Evolutionary conservation across 78 protist species (phyloP).

Genomic region (Isochrysis galbana): DNA sequence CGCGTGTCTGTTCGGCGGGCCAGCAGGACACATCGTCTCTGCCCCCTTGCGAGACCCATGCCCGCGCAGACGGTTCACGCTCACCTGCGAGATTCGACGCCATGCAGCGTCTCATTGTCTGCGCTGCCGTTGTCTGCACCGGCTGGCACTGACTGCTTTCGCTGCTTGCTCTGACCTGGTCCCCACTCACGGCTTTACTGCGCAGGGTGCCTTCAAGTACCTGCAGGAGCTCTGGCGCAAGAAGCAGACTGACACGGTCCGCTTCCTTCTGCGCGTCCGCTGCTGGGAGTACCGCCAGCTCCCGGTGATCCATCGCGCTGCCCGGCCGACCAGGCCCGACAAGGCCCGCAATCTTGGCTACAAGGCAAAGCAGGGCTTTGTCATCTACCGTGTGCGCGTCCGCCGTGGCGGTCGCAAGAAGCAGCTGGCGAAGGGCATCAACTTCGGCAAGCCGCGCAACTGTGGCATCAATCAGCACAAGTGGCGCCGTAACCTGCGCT

Average conservation of each 20-base stretch:
- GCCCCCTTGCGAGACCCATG: too few relatives aligned
- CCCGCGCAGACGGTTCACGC: too few relatives aligned
- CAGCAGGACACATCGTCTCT: too few relatives aligned
- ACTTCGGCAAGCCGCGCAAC: conserved; percentile 95
- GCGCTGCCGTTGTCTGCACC: too few relatives aligned
- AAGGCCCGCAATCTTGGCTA: conserved; percentile 99
- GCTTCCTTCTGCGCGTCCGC: conserved; percentile 97
- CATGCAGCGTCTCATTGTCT: too few relatives aligned
- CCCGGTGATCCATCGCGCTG: conserved; percentile 88
- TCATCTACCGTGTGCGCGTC: conserved; percentile 90
- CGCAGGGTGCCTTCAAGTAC: conserved; percentile 96
- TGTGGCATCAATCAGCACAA: conserved; percentile 93
- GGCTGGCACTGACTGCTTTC: too few relatives aligned
- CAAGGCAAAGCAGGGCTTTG: conserved; percentile 96
- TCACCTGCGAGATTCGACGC: too few relatives aligned
- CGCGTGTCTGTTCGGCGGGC: too few relatives aligned
- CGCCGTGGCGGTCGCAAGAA: conserved; percentile 98
- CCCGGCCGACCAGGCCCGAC: conserved; percentile 98
- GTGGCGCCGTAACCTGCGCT: conserved; percentile 76
- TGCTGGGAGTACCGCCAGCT: conserved; percentile 98
- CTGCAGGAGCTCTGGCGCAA: conserved; percentile 92
- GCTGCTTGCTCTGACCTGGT: too few relatives aligned
- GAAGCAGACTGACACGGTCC: conserved; percentile 97
- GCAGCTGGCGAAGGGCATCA: conserved; percentile 83
- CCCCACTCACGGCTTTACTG: too few relatives aligned